Base-by-base conservation (phyloP, 1,139 yeast genomes). In the Yamadazyma trypodendri region DNA sequence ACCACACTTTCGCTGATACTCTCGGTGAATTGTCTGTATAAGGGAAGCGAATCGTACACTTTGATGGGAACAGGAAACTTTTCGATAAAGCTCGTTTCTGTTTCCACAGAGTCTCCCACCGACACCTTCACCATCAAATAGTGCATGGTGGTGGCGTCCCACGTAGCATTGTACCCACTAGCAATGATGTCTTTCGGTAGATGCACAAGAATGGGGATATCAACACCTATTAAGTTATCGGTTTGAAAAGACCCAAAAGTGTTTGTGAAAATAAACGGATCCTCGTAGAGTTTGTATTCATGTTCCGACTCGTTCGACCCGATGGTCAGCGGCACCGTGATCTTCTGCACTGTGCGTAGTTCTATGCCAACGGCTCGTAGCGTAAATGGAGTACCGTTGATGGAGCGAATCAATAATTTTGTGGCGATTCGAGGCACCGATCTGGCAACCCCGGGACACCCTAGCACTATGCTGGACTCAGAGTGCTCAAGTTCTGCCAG, bases 391-490 rank as follows among this genome's bases (percentile, higher is more conserved):
- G 47, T 45, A 2, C 74, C 74, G 22, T 56, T 56, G 2, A 56
- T 47, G 2, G 75, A 63, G 17, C 78, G 54, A 23, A 74, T 47
- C 37, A 68, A 68, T 14, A 72, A 45, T 6, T 58, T 60, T 0
- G 78, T 71, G 35, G 72, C 68, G n/a, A 74, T 58, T 31, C 77
- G 58, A 4, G 77, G 77, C 56, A 77, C 58, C 9, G 83, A 77
- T 40, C 79, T 65, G 2, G 81, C 75, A 1, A 80, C 76, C 0
- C 86, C 86, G 1, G 85, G 84, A 53, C 84, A 77, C 3, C 86
- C 86, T 35, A 68, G 61, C 0, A 79, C 77, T 1, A 77, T 59
- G 17, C 76, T 65, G 16, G 65, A 56, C 29, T 70, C 72, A 25
- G 75, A 65, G 2, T 81, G 75, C 40, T 72, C 72, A 35, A 79